Base-by-base conservation (phyloP, 2,329 filamentous ascomycete genomes). In the Cladosporium sp. region DNA sequence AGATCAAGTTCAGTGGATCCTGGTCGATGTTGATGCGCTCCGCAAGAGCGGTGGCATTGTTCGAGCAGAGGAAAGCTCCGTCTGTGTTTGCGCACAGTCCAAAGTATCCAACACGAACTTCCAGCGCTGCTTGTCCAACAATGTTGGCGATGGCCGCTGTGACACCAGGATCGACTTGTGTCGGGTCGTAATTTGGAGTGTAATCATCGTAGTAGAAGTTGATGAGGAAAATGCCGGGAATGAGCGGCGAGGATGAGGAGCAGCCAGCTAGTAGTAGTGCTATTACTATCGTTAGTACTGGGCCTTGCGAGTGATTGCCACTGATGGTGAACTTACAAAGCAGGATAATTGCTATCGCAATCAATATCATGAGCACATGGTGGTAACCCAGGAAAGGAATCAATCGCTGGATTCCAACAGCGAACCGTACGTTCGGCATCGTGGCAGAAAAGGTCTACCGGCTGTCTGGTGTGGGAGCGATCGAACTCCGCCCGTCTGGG, bases 201-300 rank as follows among this genome's bases (percentile, higher is more conserved):
- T 97, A 97, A 68, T 86, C 84, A 77, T 96, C 83, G 83, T 97
- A 99, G 86, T 96, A 98, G 74, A 99, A 87, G n/a, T 93, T 97
- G 70, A 99, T 91, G 71, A 99, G 88, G 85, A 97, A 99, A 79
- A 99, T 98, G 76, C 89, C 89, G 28, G 95, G 95, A 73, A 99
- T 97, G 64, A 96, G 83, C 2, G 94, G 95, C 60, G 94, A 97
- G 48, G 94, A 97, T 11, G 94, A 98, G 5, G 95, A 98, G 80
- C 95, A 99, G 74, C 95, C 95, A 75, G 95, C 94, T 71, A 99
- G 84, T 74, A 99, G 82, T 69, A 99, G 87, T 73, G 95, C 93
- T 97, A 74, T 67, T 56, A 39, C 21, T 26, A 39, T 26, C 34
- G 63, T 65, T 56, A 65, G 63, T 13, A 53, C 16, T 32, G 56